Conservation (phyloP, 192 early-diverging fungal species). For the Dissophora ornata region DNA sequence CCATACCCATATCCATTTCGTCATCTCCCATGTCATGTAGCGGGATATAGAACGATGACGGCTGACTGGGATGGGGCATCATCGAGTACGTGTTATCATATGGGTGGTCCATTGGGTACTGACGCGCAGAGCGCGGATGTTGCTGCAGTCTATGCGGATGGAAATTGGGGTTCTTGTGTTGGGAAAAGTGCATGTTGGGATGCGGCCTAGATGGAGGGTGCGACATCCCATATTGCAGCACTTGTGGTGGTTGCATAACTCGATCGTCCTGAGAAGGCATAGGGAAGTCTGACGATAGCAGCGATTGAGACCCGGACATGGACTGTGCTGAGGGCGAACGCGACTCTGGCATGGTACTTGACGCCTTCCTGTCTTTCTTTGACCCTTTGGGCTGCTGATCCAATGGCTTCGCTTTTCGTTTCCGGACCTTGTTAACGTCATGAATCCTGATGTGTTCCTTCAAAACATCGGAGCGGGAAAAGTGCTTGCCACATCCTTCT, state of each 20-base stretch:
- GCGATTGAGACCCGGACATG: background rate
- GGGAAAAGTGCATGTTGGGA: constrained; percentile 5
- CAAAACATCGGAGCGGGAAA: constrained; percentile 82
- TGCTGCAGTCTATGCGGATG: constrained; percentile 23
- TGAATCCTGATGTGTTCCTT: constrained; percentile 84
- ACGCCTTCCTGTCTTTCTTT: constrained; percentile 41
- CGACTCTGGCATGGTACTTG: constrained; percentile 35
- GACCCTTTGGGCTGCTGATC: constrained; percentile 21
- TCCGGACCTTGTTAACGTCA: constrained; percentile 76
- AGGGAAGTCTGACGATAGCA: constrained; percentile 3
- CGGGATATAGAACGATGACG: constrained; percentile 38
- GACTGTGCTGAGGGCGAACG: constrained; percentile 43
- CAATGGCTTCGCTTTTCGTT: constrained; percentile 31
- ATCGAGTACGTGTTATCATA: constrained; percentile 16
- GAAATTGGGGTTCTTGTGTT: constrained; percentile 5
- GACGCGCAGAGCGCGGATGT: constrained; percentile 6
- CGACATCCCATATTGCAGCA: background rate
- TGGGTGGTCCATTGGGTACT: constrained; percentile 9
- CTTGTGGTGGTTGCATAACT: constrained; percentile 1
- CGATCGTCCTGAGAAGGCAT: constrained; percentile 1
- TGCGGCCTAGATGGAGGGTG: background rate
- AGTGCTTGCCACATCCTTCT: constrained; percentile 72
- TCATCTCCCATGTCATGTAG: constrained; percentile 36
- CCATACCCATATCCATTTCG: constrained; percentile 41
- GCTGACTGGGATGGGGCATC: constrained; percentile 15